These are phyloP conservation scores for Curvularia spicifera DNA, from an alignment of 2,329 filamentous ascomycete genomes.

Conservation along the genomic window DNA sequence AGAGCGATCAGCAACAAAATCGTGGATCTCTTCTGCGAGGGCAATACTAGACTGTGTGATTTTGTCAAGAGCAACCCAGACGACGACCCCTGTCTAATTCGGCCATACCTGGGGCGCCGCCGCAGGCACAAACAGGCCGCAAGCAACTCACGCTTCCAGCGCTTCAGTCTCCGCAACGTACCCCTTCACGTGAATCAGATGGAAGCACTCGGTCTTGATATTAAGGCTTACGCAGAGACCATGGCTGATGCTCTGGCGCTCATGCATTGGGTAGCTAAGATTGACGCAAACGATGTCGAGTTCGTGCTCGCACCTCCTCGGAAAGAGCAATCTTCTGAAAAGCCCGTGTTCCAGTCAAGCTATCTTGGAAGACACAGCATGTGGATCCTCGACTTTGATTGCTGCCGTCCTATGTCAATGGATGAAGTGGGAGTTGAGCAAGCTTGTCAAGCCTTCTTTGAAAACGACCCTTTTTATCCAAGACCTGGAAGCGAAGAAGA, in stretches of 20 bases:
- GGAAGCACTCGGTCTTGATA: slow-evolving; percentile 50
- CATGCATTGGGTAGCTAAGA: slow-evolving; percentile 56
- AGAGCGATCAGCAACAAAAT: slow-evolving; percentile 19
- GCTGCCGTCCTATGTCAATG: slow-evolving; percentile 59
- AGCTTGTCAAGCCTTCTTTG: slow-evolving; percentile 54
- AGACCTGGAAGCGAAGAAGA: neutral
- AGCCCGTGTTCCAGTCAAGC: slow-evolving; percentile 18
- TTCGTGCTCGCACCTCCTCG: slow-evolving; percentile 57
- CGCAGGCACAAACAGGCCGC: slow-evolving; percentile 24
- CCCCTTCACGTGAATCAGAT: slow-evolving; percentile 60
- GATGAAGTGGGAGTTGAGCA: slow-evolving; percentile 50
- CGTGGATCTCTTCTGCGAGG: slow-evolving; percentile 22
- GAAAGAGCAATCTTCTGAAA: neutral
- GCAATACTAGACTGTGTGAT: slow-evolving; percentile 7
- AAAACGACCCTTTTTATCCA: slow-evolving; percentile 60
- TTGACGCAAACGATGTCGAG: slow-evolving; percentile 63
- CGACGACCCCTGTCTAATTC: slow-evolving; percentile 57
- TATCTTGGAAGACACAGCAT: slow-evolving; percentile 23
- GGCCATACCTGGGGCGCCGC: slow-evolving; percentile 57
- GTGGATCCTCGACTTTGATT: slow-evolving; percentile 63
- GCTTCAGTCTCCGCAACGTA: slow-evolving; percentile 54
- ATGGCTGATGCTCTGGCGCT: slow-evolving; percentile 61
- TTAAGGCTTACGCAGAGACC: slow-evolving; percentile 47
- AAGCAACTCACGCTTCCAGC: slow-evolving; percentile 24
- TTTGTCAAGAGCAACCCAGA: slow-evolving; percentile 24